phyloP scores from a whole-genome alignment of 1,284 basidiomycete species.

The Coriolopsis trogii region DNA sequence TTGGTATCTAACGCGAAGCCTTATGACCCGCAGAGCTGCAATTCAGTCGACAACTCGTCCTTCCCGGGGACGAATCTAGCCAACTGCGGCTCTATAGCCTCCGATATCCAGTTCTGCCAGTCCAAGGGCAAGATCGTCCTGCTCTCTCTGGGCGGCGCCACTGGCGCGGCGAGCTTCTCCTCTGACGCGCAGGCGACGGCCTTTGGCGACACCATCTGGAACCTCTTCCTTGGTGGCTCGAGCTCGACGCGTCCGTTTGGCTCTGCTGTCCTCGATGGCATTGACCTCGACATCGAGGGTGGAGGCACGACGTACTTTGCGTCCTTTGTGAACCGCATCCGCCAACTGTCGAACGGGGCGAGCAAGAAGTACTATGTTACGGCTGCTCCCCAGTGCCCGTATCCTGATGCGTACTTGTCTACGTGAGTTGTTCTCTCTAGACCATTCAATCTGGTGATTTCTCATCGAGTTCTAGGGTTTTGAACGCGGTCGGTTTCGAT shows the following conservation, averaged over 20 bases:
- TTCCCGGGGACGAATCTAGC: slow-evolving; percentile 61
- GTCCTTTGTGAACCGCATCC: slow-evolving; percentile 57
- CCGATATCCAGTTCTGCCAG: slow-evolving; percentile 61
- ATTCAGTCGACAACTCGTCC: slow-evolving; percentile 51
- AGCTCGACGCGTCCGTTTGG: slow-evolving; percentile 64
- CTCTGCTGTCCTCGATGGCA: slow-evolving; percentile 66
- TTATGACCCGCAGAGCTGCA: slow-evolving; percentile 47
- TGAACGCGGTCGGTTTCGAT: slow-evolving; percentile 61
- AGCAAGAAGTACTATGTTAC: slow-evolving; percentile 65
- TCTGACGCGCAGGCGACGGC: slow-evolving; percentile 53
- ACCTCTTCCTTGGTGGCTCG: slow-evolving; percentile 64
- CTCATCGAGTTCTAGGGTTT: slow-evolving; percentile 33
- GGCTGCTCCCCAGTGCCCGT: slow-evolving; percentile 72
- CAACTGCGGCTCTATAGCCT: slow-evolving; percentile 52
- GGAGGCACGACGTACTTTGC: slow-evolving; percentile 51
- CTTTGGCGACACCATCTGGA: slow-evolving; percentile 66
- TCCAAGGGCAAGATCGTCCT: slow-evolving; percentile 66
- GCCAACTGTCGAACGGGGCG: slow-evolving; percentile 48
- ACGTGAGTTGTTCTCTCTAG: slow-evolving; percentile 25
- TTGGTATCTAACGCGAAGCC: not conserved
- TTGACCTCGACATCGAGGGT: slow-evolving; percentile 72
- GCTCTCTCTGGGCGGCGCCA: slow-evolving; percentile 64
- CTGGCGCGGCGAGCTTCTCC: slow-evolving; percentile 52
- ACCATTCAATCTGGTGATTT: slow-evolving; percentile 17
- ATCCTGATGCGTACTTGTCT: slow-evolving; percentile 61